Conservation (phyloP, 306 rosid genomes). For the Carpinus fangiana region DNA sequence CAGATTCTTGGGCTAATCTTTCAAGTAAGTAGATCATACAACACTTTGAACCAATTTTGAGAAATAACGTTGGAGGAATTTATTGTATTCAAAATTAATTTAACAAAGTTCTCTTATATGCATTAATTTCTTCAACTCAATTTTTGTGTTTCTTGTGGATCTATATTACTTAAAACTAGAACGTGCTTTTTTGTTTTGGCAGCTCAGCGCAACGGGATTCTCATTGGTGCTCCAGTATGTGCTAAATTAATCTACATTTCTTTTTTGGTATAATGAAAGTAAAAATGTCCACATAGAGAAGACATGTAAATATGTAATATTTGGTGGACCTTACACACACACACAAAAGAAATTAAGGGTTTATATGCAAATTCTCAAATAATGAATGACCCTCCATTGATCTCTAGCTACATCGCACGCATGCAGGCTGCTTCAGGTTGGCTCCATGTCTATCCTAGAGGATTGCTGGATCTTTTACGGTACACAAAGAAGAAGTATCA, state of each 20-base stretch:
- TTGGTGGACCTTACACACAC: too few relatives aligned
- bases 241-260: not conserved
- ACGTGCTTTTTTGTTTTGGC: not conserved
- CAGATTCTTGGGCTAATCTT: slow-evolving; percentile 39
- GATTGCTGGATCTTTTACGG: slow-evolving; percentile 40
- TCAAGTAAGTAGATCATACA: slow-evolving; percentile 27
- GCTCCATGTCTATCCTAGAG: slow-evolving; percentile 58
- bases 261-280: too few relatives aligned
- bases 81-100: too few relatives aligned
- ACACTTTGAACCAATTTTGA: not conserved
- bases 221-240: slow-evolving; percentile 53
- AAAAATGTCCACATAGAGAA: too few relatives aligned
- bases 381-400: not conserved
- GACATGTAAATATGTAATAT: too few relatives aligned
- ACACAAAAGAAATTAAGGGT: too few relatives aligned
- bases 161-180: not conserved
- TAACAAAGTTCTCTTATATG: not conserved
- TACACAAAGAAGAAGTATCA: slow-evolving; percentile 51
- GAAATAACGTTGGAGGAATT: too few relatives aligned
- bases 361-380: not conserved
- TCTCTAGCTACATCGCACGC: not conserved
- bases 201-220: slow-evolving; percentile 40
- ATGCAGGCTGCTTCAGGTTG: slow-evolving; percentile 42
- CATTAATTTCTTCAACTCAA: too few relatives aligned
- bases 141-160: not conserved